A percentile compares a stretch with the other conserved stretches of the same genome.
phyloP scores from a whole-genome alignment of 1,139 yeast species.

The Suhomyces guaymorum region DNA sequence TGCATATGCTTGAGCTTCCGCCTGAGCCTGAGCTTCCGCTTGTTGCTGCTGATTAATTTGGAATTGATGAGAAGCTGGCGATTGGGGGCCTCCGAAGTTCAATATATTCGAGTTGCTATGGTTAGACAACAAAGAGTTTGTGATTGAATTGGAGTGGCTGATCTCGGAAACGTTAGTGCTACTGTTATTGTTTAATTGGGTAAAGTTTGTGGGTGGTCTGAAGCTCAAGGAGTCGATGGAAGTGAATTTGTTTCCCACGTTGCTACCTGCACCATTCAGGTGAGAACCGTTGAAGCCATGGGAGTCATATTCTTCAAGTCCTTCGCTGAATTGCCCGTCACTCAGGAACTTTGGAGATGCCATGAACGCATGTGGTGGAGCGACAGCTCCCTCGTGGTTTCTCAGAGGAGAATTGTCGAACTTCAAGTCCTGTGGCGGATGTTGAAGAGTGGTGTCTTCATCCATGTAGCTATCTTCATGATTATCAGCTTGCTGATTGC shows the following conservation, averaged over 20 bases:
- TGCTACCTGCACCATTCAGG: constrained; percentile 3
- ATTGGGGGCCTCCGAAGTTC: constrained; percentile 9
- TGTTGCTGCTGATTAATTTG: constrained; percentile 11
- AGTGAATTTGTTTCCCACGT: constrained; percentile 31
- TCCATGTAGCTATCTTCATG: constrained; percentile 44
- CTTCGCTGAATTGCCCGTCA: constrained; percentile 17
- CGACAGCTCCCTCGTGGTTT: no score
- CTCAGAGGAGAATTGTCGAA: no score
- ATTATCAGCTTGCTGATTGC: constrained; percentile 7
- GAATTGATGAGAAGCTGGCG: constrained; percentile 14
- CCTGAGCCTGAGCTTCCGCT: constrained; percentile 13
- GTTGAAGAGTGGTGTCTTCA: constrained; percentile 34
- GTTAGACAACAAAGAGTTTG: constrained; percentile 28
- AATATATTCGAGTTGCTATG: constrained; percentile 20
- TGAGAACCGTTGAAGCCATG: constrained; percentile 6
- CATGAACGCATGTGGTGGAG: no score
- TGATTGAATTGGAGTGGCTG: constrained; percentile 28
- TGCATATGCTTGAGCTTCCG: constrained; percentile 17
- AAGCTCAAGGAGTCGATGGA: constrained; percentile 43
- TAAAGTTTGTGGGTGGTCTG: constrained; percentile 46
- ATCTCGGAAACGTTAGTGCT: constrained; percentile 43
- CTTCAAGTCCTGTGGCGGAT: constrained; percentile 16
- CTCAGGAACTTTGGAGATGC: constrained; percentile 32
- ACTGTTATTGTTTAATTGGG: constrained; percentile 45
- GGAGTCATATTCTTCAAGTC: constrained; percentile 15